These are phyloP conservation scores for Zasmidium cellare DNA, from an alignment of 2,329 filamentous ascomycete genomes.

Conservation along the genomic window DNA sequence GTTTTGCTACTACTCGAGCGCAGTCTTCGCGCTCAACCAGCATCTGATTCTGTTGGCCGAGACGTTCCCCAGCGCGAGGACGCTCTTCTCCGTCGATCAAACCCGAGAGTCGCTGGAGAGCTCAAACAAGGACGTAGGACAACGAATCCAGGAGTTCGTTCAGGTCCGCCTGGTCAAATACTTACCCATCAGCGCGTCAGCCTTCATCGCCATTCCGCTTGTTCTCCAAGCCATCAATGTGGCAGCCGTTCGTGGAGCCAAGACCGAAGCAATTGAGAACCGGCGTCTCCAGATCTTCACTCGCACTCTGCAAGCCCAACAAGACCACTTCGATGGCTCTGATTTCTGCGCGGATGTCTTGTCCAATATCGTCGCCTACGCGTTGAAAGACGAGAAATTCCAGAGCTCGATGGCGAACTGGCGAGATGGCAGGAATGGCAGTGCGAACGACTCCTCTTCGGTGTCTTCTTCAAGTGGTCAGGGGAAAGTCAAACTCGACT, in stretches of 20 bases:
- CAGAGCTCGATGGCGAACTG: slow-evolving; percentile 2
- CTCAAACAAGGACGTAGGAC: slow-evolving; percentile 3
- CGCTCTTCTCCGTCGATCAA: slow-evolving; percentile 4
- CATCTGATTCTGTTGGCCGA: slow-evolving; percentile 8
- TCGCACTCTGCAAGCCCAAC: slow-evolving; percentile 1
- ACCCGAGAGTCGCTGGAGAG: neutral
- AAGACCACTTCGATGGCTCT: slow-evolving; percentile 9
- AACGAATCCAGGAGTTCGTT: slow-evolving; percentile 9
- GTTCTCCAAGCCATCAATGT: slow-evolving; percentile 15
- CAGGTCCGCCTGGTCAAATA: slow-evolving; percentile 8
- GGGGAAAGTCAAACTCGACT: slow-evolving; percentile 8
- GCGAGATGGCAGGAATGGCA: neutral
- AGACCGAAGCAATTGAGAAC: slow-evolving; percentile 6
- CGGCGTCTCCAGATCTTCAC: slow-evolving; percentile 12
- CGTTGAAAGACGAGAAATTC: slow-evolving; percentile 7
- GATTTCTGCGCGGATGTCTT: slow-evolving; percentile 9
- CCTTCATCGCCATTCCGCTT: slow-evolving; percentile 7
- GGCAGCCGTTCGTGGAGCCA: slow-evolving; percentile 6
- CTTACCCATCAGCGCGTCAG: slow-evolving; percentile 11
- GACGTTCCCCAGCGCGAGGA: neutral
- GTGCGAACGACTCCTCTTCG: neutral
- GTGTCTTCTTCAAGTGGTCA: neutral
- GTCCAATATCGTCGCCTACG: slow-evolving; percentile 10
- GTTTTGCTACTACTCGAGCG: slow-evolving; percentile 9
- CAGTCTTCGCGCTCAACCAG: slow-evolving; percentile 5